Evolutionary conservation across 2,329 filamentous ascomycete species (phyloP).

Genomic region (Cadophora malorum): DNA sequence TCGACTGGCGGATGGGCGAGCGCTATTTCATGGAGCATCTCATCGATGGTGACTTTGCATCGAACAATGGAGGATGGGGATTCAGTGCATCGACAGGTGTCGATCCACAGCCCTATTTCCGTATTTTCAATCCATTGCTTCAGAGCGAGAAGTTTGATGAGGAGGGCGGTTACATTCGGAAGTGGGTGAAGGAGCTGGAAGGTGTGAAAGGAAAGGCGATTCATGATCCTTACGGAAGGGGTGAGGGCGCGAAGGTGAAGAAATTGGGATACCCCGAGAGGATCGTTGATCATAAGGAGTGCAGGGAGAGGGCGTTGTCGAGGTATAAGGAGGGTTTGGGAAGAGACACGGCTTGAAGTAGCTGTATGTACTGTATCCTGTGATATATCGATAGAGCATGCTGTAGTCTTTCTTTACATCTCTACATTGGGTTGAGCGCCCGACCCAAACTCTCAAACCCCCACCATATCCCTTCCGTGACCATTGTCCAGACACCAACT

Average conservation of each 20-base stretch:
- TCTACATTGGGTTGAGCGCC: background rate
- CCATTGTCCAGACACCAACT: too few relatives aligned
- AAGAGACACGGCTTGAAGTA: slow-evolving; percentile 48
- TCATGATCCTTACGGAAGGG: slow-evolving; percentile 79
- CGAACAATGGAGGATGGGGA: slow-evolving; percentile 47
- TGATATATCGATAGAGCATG: background rate
- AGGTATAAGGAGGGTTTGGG: slow-evolving; percentile 73
- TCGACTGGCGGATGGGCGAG: slow-evolving; percentile 87
- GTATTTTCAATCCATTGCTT: slow-evolving; percentile 84
- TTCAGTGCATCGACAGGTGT: slow-evolving; percentile 72
- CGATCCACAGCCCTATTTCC: slow-evolving; percentile 88
- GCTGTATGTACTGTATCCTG: background rate
- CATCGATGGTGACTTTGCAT: slow-evolving; percentile 46
- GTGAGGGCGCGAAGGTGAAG: slow-evolving; percentile 60
- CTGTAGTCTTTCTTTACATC: background rate
- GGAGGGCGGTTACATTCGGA: slow-evolving; percentile 78
- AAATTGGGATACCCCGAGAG: slow-evolving; percentile 75
- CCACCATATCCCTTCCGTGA: too few relatives aligned
- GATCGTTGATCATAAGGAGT: slow-evolving; percentile 76
- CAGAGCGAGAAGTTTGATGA: slow-evolving; percentile 89
- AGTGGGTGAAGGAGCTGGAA: slow-evolving; percentile 80
- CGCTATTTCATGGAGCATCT: slow-evolving; percentile 79
- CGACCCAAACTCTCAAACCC: background rate
- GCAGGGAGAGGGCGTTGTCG: slow-evolving; percentile 69
- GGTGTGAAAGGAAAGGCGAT: slow-evolving; percentile 70